Conservation (phyloP, 176 grass and related monocot species). For the sorghum (Sorghum bicolor) region DNA sequence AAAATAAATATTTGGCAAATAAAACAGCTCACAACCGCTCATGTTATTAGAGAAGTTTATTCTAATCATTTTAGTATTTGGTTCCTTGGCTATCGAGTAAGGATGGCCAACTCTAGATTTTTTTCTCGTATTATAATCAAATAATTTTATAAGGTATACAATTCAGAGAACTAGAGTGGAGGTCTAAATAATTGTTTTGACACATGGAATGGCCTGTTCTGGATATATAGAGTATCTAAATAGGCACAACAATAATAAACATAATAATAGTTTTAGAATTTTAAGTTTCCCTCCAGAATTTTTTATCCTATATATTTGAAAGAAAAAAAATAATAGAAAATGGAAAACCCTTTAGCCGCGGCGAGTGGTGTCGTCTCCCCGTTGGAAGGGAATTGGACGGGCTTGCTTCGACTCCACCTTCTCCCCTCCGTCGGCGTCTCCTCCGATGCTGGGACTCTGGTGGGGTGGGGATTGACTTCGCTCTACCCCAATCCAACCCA, state of each 20-base stretch:
- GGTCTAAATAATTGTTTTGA: background rate
- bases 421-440: background rate
- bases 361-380: background rate
- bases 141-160: background rate
- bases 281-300: constrained; percentile 16
- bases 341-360: background rate
- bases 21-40: no score
- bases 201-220: background rate
- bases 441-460: constrained; percentile 6
- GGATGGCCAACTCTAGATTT: background rate
- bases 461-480: background rate
- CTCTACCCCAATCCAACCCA: background rate
- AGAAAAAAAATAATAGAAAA: background rate
- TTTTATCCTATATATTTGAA: background rate
- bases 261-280: background rate
- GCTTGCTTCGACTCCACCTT: constrained; percentile 2
- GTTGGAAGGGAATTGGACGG: background rate
- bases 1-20: no score
- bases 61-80: background rate
- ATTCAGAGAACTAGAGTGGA: no score
- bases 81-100: background rate
- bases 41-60: no score
- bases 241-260: background rate
- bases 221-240: background rate
- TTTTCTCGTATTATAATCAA: background rate